Conservation (phyloP, 768 basidiomycete genomes). For the Asterophora lycoperdoides region DNA sequence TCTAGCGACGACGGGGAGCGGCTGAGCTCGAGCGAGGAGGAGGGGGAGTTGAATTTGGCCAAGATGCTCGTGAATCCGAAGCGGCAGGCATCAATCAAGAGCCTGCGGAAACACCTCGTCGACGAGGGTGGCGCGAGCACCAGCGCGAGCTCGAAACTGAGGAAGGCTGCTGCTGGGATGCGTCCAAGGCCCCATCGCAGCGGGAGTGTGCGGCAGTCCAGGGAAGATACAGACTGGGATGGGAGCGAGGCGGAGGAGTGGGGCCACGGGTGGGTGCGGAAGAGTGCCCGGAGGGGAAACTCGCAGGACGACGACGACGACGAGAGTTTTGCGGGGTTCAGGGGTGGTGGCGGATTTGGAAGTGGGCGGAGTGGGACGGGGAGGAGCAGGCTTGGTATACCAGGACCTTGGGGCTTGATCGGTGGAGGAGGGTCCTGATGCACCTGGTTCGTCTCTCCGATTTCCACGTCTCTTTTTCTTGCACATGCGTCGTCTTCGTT, state of each 20-base stretch:
- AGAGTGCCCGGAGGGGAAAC: slow-evolving; percentile 14
- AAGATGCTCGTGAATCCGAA: slow-evolving; percentile 66
- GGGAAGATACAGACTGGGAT: slow-evolving; percentile 21
- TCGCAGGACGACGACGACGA: slow-evolving; percentile 25
- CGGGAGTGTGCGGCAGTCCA: slow-evolving; percentile 13
- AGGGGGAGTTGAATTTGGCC: slow-evolving; percentile 59
- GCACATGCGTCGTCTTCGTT: not conserved
- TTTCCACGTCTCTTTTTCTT: not conserved
- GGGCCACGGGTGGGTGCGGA: slow-evolving; percentile 23
- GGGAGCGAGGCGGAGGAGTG: slow-evolving; percentile 24
- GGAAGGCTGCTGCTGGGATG: slow-evolving; percentile 10
- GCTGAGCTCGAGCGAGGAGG: slow-evolving; percentile 29
- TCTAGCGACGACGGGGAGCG: slow-evolving; percentile 42
- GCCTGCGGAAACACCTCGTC: slow-evolving; percentile 58
- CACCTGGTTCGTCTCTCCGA: not conserved
- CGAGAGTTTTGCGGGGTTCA: slow-evolving; percentile 22
- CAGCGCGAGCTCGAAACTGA: slow-evolving; percentile 14
- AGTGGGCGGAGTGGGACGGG: slow-evolving; percentile 22
- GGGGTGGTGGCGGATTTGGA: slow-evolving; percentile 14
- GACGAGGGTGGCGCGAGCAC: slow-evolving; percentile 5
- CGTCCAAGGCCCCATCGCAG: slow-evolving; percentile 8
- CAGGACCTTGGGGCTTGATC: slow-evolving; percentile 12
- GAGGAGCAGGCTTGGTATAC: slow-evolving; percentile 19
- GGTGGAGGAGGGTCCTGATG: slow-evolving; percentile 11
- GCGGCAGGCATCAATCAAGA: slow-evolving; percentile 70